Conservation (phyloP, 257 asterid species). For the Solanum dulcamara region DNA sequence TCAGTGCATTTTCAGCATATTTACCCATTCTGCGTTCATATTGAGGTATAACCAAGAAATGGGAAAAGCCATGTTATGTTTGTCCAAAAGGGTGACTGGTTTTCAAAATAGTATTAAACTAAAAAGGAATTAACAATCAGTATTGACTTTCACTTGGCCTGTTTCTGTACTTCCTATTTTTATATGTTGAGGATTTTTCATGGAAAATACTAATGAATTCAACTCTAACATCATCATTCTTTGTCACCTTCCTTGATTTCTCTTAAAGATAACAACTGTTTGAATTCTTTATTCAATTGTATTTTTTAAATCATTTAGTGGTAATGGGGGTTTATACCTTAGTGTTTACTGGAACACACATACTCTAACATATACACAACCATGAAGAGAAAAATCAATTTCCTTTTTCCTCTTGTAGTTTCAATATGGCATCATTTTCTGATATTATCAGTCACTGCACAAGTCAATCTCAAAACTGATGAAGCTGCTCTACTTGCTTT, state of each 20-base stretch:
- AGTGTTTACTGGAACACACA: background rate
- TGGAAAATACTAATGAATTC: background rate
- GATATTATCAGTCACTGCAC: background rate
- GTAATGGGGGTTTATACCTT: background rate
- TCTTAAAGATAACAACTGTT: background rate
- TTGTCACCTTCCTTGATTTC: background rate
- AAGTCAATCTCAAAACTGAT: slow-evolving; percentile 14
- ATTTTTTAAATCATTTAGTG: background rate
- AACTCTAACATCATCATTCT: background rate
- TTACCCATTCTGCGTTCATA: background rate
- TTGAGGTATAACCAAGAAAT: background rate
- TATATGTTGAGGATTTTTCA: background rate
- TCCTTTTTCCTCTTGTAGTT: background rate
- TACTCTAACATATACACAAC: background rate
- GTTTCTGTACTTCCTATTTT: background rate
- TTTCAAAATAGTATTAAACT: background rate
- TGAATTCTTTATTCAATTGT: background rate
- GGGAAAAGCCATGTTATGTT: background rate
- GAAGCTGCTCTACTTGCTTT: slow-evolving; percentile 19
- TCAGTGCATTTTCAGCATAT: background rate
- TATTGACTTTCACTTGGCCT: background rate
- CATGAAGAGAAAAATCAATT: background rate
- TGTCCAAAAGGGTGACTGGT: background rate
- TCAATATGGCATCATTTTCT: background rate
- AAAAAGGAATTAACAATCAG: background rate